Base-by-base conservation (phyloP, 208 protist genomes). In the Leishmania amazonensis region DNA sequence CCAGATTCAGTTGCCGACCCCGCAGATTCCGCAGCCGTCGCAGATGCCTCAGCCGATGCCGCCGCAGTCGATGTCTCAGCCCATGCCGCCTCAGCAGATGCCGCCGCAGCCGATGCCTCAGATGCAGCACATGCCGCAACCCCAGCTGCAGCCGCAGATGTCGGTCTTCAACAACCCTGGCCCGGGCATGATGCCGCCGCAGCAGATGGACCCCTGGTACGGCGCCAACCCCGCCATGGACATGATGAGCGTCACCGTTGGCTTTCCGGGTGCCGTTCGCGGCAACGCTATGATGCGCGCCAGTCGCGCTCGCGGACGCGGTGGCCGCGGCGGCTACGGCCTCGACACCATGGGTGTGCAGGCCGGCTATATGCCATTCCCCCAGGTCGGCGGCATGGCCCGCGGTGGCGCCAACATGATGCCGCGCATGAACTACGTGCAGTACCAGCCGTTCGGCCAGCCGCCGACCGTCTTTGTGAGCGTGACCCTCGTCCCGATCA, bases 401-500 rank as follows among this genome's bases (percentile, higher is more conserved):
- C 81, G 81, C 67, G 75, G 80, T 67, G 79, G 76, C 79, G 79
- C 67, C 81, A 72, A n/a, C 64, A 88, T 87, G 78, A 90, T 90
- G 87, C 78, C 85, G 81, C 83, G 70, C n/a, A 87, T 88, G 75
- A 78, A 75, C 76, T 70, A 54, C 64, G 79, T 84, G 76, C 74
- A 78, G 70, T 79, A 83, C 54, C 83, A 89, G 79, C 82, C 86
- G 70, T 74, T 76, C 45, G 40, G 51, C 35, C 72, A 91, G 68
- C 76, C 83, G 54, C 86, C 84, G 19, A 96, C 95, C 28, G 90
- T 96, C 42, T 97, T 90, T 76, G 75, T 98, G 5, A 96, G 92
- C 73, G 91, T 96, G 13, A 95, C 93, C 19, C 75, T 92, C 74
- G 89, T 98, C 24, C 93, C 93, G 8, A 80, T 86, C 58, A 92